Conservation (phyloP, 1,284 basidiomycete species). For the Leccinum cinnamomeum region DNA sequence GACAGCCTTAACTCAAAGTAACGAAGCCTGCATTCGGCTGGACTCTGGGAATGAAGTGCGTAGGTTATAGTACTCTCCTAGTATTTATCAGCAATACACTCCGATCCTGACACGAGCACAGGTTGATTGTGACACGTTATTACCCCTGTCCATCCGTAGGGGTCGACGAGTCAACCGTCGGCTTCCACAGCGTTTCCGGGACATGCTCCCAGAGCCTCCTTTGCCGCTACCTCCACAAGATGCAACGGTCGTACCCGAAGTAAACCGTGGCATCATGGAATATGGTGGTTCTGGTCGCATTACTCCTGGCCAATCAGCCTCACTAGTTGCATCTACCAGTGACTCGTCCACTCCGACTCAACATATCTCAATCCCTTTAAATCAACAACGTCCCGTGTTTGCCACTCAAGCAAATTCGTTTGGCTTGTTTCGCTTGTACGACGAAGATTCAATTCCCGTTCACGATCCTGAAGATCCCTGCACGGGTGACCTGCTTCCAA, state of each 20-base stretch:
- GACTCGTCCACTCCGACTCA: background rate
- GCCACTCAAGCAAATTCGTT: background rate
- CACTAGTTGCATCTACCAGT: background rate
- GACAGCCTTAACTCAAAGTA: too few species aligned
- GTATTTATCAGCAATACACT: background rate
- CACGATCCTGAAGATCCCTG: background rate
- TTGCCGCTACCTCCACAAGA: background rate
- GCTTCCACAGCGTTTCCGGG: background rate
- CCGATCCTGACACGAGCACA: background rate
- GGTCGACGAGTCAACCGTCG: background rate
- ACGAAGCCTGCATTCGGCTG: background rate
- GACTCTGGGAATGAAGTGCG: background rate
- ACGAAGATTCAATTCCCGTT: background rate
- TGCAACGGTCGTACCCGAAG: background rate
- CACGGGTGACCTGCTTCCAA: background rate
- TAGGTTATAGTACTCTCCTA: background rate
- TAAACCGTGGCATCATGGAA: background rate
- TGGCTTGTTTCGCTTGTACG: background rate
- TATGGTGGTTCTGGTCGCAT: background rate
- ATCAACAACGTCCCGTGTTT: background rate
- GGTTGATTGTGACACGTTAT: background rate
- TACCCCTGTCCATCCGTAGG: background rate
- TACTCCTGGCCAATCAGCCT: background rate
- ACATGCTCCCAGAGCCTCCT: background rate
- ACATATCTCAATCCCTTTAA: background rate